Evolutionary conservation across 495 filamentous ascomycete species (phyloP).

Genomic region (Penicillium soppii): DNA sequence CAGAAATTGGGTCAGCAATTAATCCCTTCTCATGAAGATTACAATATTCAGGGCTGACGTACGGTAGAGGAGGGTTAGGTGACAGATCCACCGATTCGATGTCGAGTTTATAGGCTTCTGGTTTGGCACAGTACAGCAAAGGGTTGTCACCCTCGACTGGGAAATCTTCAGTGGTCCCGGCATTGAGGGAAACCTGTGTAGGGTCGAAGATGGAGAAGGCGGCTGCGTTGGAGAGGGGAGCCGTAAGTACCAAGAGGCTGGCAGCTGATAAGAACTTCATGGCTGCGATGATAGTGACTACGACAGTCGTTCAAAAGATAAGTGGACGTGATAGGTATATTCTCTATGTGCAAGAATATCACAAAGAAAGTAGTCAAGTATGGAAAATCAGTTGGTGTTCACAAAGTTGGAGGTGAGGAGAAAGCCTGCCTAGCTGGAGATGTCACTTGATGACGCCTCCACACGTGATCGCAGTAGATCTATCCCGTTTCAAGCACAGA

Average conservation of each 20-base stretch:
- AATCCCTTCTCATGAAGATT: neutral
- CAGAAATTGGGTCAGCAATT: conserved; percentile 11
- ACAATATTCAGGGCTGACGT: conserved; percentile 38
- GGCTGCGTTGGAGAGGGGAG: conserved; percentile 34
- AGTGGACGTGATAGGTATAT: neutral
- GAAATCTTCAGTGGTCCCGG: conserved; percentile 7
- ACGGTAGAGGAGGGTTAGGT: conserved; percentile 89
- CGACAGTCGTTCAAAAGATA: neutral
- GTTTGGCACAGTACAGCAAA: conserved; percentile 63
- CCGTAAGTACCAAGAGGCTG: conserved; percentile 33
- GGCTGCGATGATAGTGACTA: conserved; percentile 9
- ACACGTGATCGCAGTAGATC: conserved; percentile 11
- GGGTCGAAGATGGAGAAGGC: conserved; percentile 27
- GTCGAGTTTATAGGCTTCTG: conserved; percentile 59
- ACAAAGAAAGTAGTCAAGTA: neutral
- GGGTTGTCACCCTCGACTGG: conserved; percentile 45
- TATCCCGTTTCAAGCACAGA: neutral
- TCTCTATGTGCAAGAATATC: neutral
- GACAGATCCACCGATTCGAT: conserved; percentile 77
- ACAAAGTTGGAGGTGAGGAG: neutral
- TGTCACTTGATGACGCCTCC: conserved; percentile 31
- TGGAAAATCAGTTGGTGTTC: too few relatives aligned
- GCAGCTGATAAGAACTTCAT: conserved; percentile 51
- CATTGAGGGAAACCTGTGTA: conserved; percentile 31
- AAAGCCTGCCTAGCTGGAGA: conserved; percentile 3